These are phyloP conservation scores for Trametes punicea DNA, from an alignment of 768 basidiomycete genomes.

Conservation along the genomic window DNA sequence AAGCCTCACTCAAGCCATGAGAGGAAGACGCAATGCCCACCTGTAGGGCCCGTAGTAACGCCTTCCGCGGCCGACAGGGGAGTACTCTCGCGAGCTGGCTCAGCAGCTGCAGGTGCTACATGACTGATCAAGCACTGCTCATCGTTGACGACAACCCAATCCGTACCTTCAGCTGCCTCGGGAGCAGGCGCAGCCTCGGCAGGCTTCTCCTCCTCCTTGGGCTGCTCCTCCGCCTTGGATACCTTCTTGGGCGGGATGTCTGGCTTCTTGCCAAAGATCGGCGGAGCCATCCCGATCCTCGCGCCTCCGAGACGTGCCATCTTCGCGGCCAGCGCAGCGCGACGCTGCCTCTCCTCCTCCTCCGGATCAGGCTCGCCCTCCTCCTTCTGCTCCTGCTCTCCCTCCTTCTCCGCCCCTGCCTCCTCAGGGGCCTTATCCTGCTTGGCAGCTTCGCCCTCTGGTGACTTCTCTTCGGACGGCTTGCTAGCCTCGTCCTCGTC, in stretches of 20 bases:
- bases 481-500: slow-evolving; percentile 31
- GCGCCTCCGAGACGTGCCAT: slow-evolving; percentile 93
- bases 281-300: slow-evolving; percentile 74
- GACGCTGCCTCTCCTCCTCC: slow-evolving; percentile 72
- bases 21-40: not conserved
- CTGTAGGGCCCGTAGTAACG: not conserved
- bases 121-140: not conserved
- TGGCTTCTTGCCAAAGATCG: slow-evolving; percentile 62
- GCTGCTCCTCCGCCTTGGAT: slow-evolving; percentile 27
- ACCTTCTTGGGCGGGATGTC: slow-evolving; percentile 33
- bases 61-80: not conserved
- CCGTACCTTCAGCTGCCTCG: slow-evolving; percentile 13
- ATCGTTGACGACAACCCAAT: not conserved
- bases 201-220: slow-evolving; percentile 20
- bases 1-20: not conserved
- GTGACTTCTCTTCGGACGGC: slow-evolving; percentile 18
- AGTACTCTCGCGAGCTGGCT: not conserved
- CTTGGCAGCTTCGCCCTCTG: slow-evolving; percentile 15
- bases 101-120: not conserved
- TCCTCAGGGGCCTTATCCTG: slow-evolving; percentile 16
- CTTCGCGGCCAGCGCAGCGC: slow-evolving; percentile 85
- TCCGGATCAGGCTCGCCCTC: slow-evolving; percentile 47
- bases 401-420: slow-evolving; percentile 10
- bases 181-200: not conserved
- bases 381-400: slow-evolving; percentile 26